These are phyloP conservation scores for Exophiala sideris DNA, from an alignment of 2,329 filamentous ascomycete genomes.

Conservation along the genomic window DNA sequence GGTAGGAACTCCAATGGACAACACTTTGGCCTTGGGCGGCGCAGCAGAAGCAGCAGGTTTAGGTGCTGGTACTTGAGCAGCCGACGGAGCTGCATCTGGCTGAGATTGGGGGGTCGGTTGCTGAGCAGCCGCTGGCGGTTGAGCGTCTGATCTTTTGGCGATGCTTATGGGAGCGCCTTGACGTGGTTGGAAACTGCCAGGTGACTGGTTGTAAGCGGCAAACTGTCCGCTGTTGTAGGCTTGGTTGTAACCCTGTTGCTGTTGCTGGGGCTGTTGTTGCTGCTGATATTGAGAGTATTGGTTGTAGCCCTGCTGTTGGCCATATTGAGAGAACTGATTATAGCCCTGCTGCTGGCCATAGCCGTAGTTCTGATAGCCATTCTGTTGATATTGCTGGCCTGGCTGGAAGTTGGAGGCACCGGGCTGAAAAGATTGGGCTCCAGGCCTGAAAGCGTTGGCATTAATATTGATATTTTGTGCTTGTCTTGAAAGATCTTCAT, in stretches of 20 bases:
- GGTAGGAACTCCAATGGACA: conserved; percentile 63
- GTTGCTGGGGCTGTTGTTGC: conserved; percentile 37
- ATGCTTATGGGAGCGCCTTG: conserved; percentile 46
- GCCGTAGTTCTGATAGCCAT: conserved; percentile 46
- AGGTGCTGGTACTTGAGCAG: conserved; percentile 33
- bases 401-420: conserved; percentile 69
- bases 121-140: conserved; percentile 45
- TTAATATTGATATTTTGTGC: conserved; percentile 67
- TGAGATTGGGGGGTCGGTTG: conserved; percentile 47
- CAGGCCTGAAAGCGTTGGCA: conserved; percentile 61
- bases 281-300: conserved; percentile 45
- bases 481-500: conserved; percentile 73
- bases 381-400: conserved; percentile 63
- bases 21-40: conserved; percentile 60
- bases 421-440: conserved; percentile 69
- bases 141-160: conserved; percentile 42
- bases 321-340: conserved; percentile 56
- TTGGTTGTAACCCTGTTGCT: conserved; percentile 40
- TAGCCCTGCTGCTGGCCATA: conserved; percentile 54
- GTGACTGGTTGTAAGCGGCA: conserved; percentile 41
- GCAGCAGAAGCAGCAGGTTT: conserved; percentile 29
- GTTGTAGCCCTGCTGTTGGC: conserved; percentile 35
- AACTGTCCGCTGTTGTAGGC: conserved; percentile 46
- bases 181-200: conserved; percentile 38
- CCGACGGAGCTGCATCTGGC: conserved; percentile 40